Base-by-base conservation (phyloP, 1,139 yeast species). In the Maudiozyma humilis region DNA sequence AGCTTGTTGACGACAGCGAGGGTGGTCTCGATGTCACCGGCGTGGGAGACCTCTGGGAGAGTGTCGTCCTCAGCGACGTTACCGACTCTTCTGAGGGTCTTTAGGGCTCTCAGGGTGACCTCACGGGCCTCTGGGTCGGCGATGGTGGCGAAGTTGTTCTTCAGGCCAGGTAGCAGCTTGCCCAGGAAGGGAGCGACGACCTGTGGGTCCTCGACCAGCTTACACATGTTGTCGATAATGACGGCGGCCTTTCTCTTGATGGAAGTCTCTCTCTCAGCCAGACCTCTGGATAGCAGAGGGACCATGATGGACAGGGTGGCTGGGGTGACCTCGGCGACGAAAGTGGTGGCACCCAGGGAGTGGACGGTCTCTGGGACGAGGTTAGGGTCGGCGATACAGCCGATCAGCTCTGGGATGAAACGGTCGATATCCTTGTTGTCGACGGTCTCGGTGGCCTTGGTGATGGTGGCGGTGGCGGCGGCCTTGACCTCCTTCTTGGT, bases 91-190 rank as follows among this genome's bases (percentile, higher is more conserved):
- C 85, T 87, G 70, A 91, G 83, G 63, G 98, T 91, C 82, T 75
- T 82, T 73, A 91, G 79, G 65, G 95, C 98, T 78, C 97, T 89
- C 67, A 78, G 76, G 63, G 98, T 91, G 67, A 91, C 97, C 55
- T 85, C 93, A 79, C 98, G 93, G 60, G 97, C 98, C 77, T 91
- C 98, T 67, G 98, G 98, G 74, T 91, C 98, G 69, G 98, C 98
- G 75, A 91, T 87, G 76, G 86, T 87, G 67, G 85, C 73, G 75
- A 82, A 80, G 86, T 91, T 91, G 69, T 80, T 70, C 81, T 87
- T 86, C 72, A 91, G 79, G 65, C 96, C 87, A 69, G 98, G 98
- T 76, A 87, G 84, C 68, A 91, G 81, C 69, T 82, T 85, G 72
- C 77, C 75, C 85, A 91, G 76, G 84, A 91, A 91, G 62, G 98